Evolutionary conservation across 306 rosid genomes (phyloP).

Genomic region (Coriaria nepalensis): DNA sequence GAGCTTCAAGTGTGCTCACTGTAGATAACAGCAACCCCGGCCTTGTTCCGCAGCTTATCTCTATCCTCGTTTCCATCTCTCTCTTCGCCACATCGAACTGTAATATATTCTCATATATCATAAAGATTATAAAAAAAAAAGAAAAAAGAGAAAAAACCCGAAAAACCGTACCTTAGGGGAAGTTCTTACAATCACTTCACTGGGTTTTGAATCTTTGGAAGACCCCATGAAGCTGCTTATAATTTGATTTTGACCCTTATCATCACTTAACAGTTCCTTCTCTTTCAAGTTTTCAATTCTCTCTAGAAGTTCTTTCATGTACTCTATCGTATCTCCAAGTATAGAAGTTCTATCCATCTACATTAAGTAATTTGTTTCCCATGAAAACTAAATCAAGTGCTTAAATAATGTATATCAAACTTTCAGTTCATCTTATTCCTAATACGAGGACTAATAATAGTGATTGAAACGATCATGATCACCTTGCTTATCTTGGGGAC

Average conservation of each 20-base stretch:
- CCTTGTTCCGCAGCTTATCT: constrained; percentile 72
- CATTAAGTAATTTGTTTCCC: neutral
- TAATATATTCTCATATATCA: neutral
- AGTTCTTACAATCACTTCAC: constrained; percentile 59
- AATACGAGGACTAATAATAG: neutral
- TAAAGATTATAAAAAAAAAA: too few species aligned
- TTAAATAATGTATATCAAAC: neutral
- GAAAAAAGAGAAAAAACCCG: constrained; percentile 1
- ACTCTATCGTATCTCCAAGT: constrained; percentile 94
- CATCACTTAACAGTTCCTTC: constrained; percentile 36
- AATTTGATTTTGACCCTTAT: constrained; percentile 22
- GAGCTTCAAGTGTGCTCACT: constrained; percentile 71
- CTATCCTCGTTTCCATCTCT: constrained; percentile 57
- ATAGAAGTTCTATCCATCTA: constrained; percentile 99
- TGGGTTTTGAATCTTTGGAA: constrained; percentile 56
- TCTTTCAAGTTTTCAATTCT: constrained; percentile 73
- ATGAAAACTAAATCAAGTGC: too few species aligned
- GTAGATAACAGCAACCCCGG: constrained; percentile 76
- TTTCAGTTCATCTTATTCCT: neutral
- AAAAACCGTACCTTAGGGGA: constrained; percentile 52
- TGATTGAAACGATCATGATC: neutral
- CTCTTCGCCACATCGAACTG: constrained; percentile 87
- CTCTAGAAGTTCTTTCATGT: constrained; percentile 89
- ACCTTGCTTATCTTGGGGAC: constrained; percentile 17
- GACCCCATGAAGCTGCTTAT: constrained; percentile 23